Evolutionary conservation across 2,329 filamentous ascomycete genomes (phyloP).

Genomic region (Colletotrichum australisinense): DNA sequence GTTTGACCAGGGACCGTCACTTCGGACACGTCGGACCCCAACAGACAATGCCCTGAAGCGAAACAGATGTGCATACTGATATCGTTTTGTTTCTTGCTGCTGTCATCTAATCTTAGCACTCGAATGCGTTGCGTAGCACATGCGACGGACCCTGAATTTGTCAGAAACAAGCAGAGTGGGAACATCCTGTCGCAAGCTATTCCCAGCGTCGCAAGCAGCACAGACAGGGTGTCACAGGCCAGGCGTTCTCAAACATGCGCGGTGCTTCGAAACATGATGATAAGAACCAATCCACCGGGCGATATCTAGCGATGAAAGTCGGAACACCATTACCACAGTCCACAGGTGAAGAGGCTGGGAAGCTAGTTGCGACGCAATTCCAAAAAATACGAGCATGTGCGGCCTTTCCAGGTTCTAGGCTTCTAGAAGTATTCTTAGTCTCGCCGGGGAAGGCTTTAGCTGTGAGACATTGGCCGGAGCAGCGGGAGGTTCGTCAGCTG

Average conservation of each 20-base stretch:
- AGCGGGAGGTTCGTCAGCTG: neutral
- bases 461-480: neutral
- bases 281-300: neutral
- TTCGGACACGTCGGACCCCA: neutral
- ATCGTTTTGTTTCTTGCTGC: neutral
- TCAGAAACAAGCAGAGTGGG: slow-evolving; percentile 14
- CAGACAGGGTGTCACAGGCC: slow-evolving; percentile 24
- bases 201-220: slow-evolving; percentile 25
- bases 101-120: slow-evolving; percentile 17
- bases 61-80: neutral
- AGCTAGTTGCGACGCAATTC: neutral
- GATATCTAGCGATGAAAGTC: neutral
- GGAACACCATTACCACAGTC: neutral
- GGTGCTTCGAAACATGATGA: neutral
- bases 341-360: neutral
- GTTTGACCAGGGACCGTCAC: neutral
- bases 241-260: slow-evolving; percentile 11
- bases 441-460: neutral
- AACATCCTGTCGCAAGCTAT: slow-evolving; percentile 28
- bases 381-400: neutral
- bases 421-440: slow-evolving; percentile 13
- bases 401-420: neutral
- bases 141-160: slow-evolving; percentile 15
- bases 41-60: neutral
- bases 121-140: neutral